Evolutionary conservation across 257 asterid species (phyloP).

Genomic region (Salvia splendens): DNA sequence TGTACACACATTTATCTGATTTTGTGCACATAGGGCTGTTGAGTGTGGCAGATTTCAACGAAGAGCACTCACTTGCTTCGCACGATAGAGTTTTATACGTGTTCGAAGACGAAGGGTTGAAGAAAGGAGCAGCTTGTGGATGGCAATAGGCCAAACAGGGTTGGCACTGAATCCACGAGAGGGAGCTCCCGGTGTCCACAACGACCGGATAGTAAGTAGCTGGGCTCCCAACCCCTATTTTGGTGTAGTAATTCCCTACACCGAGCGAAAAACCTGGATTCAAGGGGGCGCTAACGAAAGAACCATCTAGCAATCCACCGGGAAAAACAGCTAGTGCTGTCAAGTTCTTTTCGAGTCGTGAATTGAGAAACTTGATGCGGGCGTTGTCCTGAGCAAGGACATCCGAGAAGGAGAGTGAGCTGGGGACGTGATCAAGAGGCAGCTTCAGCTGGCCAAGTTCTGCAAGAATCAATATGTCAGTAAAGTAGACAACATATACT

Average conservation of each 20-base stretch:
- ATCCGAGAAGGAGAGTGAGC: slow-evolving; percentile 27
- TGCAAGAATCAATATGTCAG: slow-evolving; percentile 23
- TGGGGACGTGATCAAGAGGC: slow-evolving; percentile 40
- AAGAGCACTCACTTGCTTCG: slow-evolving; percentile 41
- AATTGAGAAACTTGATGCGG: slow-evolving; percentile 44
- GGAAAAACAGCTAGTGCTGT: slow-evolving; percentile 11
- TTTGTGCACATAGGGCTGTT: slow-evolving; percentile 45
- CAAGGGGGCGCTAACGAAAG: slow-evolving; percentile 40
- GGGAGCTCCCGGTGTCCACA: slow-evolving; percentile 63
- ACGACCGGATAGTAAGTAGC: slow-evolving; percentile 51
- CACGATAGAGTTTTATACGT: slow-evolving; percentile 45
- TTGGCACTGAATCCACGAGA: slow-evolving; percentile 58
- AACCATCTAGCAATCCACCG: slow-evolving; percentile 22
- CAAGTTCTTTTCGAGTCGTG: slow-evolving; percentile 35
- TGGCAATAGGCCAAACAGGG: slow-evolving; percentile 55
- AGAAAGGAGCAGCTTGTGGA: slow-evolving; percentile 42
- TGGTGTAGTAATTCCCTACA: slow-evolving; percentile 52
- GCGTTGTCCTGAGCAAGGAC: slow-evolving; percentile 38
- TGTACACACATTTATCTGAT: slow-evolving; percentile 43
- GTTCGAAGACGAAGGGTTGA: slow-evolving; percentile 45
- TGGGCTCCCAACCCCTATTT: slow-evolving; percentile 55
- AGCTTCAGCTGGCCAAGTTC: slow-evolving; percentile 33
- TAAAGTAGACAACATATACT: not conserved
- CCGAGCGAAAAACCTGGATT: slow-evolving; percentile 46
- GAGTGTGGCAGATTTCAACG: slow-evolving; percentile 47